Conservation (phyloP, 2,329 filamentous ascomycete genomes). For the Ramichloridium luteum region DNA sequence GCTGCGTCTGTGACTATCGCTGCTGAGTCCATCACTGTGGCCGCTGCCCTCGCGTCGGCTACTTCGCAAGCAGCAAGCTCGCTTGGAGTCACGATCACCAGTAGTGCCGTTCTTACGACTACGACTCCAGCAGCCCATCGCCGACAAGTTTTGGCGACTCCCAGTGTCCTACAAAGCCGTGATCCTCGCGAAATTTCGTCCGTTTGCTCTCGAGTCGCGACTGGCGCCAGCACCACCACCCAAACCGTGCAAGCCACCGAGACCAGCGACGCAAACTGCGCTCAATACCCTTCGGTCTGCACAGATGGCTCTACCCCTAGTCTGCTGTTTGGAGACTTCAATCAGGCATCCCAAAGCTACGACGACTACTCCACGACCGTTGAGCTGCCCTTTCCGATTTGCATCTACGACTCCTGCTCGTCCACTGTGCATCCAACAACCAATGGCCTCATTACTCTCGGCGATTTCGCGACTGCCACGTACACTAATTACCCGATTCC, state of each 20-base stretch:
- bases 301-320: neutral
- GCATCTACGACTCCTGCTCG: slow-evolving; percentile 1
- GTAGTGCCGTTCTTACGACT: neutral
- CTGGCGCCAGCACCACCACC: neutral
- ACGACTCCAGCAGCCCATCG: neutral
- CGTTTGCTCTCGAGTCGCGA: neutral
- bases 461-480: neutral
- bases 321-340: neutral
- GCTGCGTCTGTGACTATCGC: slow-evolving; percentile 1
- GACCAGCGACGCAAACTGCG: slow-evolving; percentile 1
- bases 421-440: slow-evolving; percentile 1
- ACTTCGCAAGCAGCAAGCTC: neutral
- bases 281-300: slow-evolving; percentile 1
- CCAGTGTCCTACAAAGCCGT: neutral
- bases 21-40: neutral
- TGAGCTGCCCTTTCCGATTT: slow-evolving; percentile 1
- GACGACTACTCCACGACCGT: neutral
- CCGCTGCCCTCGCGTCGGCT: neutral
- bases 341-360: neutral
- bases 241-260: neutral
- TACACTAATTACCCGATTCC: neutral
- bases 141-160: neutral
- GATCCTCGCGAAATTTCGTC: slow-evolving; percentile 1
- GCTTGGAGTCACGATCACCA: neutral
- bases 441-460: neutral